Percentiles rank a stretch among this genome's conserved stretches.
These are phyloP conservation scores for Saposhnikovia divaricata DNA, from an alignment of 129 eudicot genomes.

Conservation along the genomic window DNA sequence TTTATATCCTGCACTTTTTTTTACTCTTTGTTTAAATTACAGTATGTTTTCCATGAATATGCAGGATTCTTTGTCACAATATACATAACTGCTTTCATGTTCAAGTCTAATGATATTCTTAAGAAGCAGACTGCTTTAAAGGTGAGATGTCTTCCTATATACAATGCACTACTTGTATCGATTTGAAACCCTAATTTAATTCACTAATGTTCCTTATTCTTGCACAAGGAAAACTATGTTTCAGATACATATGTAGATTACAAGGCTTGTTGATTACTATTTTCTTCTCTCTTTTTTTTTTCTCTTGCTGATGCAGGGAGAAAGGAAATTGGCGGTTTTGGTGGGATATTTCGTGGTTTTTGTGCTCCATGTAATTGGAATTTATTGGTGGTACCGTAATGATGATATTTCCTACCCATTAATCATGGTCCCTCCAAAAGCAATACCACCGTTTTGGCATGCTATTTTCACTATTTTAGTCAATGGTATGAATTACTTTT, in stretches of 20 bases:
- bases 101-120: constrained; percentile 76
- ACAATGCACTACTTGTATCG: not conserved
- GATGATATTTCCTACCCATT: constrained; percentile 61
- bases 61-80: constrained; percentile 69
- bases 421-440: constrained; percentile 75
- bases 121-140: constrained; percentile 70
- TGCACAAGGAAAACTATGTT: not conserved
- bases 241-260: not conserved
- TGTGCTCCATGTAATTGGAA: constrained; percentile 55
- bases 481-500: constrained; percentile 42
- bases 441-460: constrained; percentile 75
- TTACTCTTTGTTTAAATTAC: not conserved
- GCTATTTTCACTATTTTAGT: constrained; percentile 68
- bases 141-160: constrained; percentile 17
- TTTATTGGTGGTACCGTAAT: constrained; percentile 67
- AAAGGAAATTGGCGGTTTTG: constrained; percentile 55
- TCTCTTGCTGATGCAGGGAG: constrained; percentile 41
- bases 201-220: not conserved
- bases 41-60: constrained; percentile 8
- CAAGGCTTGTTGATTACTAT: not conserved
- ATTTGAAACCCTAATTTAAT: not conserved
- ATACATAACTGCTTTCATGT: constrained; percentile 55
- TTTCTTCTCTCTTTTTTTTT: not conserved
- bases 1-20: not conserved
- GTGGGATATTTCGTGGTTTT: constrained; percentile 41